Percentiles rank a stretch among this genome's conserved stretches.
These are phyloP conservation scores for Monoraphidium neglectum DNA, from an alignment of 139 green algal species.

Conservation along the genomic window DNA sequence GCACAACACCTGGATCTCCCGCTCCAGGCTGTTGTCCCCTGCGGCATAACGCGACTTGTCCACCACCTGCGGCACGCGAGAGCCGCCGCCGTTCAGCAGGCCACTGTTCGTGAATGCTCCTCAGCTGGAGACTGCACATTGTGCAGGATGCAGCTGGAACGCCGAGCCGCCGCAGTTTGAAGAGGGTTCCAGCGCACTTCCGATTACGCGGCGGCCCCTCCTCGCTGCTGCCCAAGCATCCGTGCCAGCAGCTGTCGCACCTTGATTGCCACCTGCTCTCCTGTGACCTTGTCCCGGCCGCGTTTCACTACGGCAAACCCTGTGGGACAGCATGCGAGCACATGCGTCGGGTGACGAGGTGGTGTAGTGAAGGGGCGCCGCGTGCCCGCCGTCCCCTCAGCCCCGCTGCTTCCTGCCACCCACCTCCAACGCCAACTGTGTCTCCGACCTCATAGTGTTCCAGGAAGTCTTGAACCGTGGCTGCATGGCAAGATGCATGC, in stretches of 20 bases:
- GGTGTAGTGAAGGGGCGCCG: background rate
- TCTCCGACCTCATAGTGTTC: constrained; percentile 76
- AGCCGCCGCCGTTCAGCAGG: background rate
- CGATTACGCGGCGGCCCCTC: too few relatives aligned
- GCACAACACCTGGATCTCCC: constrained; percentile 72
- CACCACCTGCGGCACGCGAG: constrained; percentile 56
- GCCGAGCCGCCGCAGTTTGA: too few relatives aligned
- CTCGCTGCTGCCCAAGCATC: too few relatives aligned
- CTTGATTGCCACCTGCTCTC: constrained; percentile 75
- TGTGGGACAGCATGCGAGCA: too few relatives aligned
- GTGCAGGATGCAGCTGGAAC: too few relatives aligned
- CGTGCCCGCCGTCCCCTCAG: too few relatives aligned
- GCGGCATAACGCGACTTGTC: constrained; percentile 73
- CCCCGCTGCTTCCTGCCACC: too few relatives aligned
- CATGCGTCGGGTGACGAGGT: background rate
- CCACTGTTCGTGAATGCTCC: background rate
- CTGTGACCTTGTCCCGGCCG: constrained; percentile 66
- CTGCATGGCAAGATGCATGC: too few relatives aligned
- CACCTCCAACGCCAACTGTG: constrained; percentile 76
- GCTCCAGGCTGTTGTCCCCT: constrained; percentile 74
- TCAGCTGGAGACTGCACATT: background rate
- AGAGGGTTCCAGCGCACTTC: too few relatives aligned
- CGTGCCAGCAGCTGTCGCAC: too few relatives aligned
- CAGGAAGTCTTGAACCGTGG: constrained; percentile 74
- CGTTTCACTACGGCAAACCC: constrained; percentile 82